phyloP scores from a whole-genome alignment of 768 basidiomycete species.

The Boletales sp. region DNA sequence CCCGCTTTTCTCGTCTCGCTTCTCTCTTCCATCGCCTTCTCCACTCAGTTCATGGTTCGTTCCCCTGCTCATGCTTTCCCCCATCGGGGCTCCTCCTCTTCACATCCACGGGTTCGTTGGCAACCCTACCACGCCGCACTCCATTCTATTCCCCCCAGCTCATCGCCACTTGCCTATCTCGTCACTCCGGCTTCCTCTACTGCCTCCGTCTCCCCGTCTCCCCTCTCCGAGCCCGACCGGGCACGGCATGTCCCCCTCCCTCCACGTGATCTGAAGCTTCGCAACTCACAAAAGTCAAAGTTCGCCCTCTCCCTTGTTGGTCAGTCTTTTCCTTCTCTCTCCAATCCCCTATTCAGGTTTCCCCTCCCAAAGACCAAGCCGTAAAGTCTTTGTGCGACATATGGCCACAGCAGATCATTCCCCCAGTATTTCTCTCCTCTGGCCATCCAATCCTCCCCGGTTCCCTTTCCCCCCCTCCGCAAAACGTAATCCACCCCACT shows the following conservation, averaged over 20 bases:
- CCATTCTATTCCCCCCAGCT: constrained; percentile 35
- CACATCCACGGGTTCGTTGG: constrained; percentile 73
- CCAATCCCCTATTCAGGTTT: constrained; percentile 9
- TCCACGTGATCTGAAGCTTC: constrained; percentile 34
- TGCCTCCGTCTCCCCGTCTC: constrained; percentile 43
- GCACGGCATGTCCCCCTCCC: constrained; percentile 31
- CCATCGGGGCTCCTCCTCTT: constrained; percentile 66
- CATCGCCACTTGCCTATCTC: constrained; percentile 40
- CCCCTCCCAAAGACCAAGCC: constrained; percentile 59
- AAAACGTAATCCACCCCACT: not conserved
- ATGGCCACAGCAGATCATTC: constrained; percentile 78
- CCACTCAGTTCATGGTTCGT: constrained; percentile 28
- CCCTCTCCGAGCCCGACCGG: constrained; percentile 37
- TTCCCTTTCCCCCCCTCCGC: not conserved
- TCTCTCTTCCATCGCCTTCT: not conserved
- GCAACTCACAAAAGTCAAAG: constrained; percentile 55
- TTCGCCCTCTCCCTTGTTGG: constrained; percentile 69
- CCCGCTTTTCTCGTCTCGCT: constrained; percentile 6
- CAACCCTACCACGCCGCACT: constrained; percentile 65
- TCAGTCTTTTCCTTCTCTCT: constrained; percentile 36
- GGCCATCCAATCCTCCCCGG: constrained; percentile 19
- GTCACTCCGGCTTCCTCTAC: constrained; percentile 59
- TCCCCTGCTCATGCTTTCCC: constrained; percentile 50
- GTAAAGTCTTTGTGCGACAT: constrained; percentile 75
- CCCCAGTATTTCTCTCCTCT: constrained; percentile 48